phyloP scores from a whole-genome alignment of 176 grass and related monocot genomes.

The Urochloa ruziziensis region DNA sequence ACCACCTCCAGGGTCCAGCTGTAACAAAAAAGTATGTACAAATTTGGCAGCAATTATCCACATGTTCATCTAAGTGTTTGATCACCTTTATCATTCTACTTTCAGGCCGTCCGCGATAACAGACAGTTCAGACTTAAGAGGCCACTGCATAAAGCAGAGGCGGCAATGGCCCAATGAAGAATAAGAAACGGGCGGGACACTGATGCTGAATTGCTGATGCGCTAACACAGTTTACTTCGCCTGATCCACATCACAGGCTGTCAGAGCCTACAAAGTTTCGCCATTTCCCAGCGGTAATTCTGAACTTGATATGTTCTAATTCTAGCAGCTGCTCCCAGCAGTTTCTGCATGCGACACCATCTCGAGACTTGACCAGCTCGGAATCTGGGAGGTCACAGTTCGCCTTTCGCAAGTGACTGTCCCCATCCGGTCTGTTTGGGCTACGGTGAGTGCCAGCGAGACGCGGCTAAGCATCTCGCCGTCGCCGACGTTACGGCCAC shows the following conservation, averaged over 20 bases:
- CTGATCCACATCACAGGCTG: background rate
- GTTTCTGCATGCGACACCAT: background rate
- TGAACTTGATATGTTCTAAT: background rate
- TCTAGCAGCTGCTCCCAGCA: background rate
- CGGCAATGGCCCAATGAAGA: background rate
- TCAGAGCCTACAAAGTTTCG: background rate
- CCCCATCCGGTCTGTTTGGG: background rate
- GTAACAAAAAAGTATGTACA: background rate
- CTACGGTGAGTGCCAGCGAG: conserved; percentile 6
- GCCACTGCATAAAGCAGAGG: background rate
- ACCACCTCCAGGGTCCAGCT: background rate
- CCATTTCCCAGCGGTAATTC: background rate
- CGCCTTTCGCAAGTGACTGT: background rate
- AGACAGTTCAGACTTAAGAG: background rate
- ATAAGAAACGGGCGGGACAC: background rate
- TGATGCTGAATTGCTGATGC: background rate
- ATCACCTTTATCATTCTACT: background rate
- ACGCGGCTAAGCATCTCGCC: conserved; percentile 8
- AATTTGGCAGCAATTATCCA: background rate
- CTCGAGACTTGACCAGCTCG: background rate
- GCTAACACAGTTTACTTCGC: background rate
- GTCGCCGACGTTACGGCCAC: conserved; percentile 33
- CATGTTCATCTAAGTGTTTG: background rate
- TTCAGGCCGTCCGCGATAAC: background rate
- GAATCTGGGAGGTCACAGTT: background rate